Conservation (phyloP, 2,329 filamentous ascomycete genomes). For the Didymella pinodella region DNA sequence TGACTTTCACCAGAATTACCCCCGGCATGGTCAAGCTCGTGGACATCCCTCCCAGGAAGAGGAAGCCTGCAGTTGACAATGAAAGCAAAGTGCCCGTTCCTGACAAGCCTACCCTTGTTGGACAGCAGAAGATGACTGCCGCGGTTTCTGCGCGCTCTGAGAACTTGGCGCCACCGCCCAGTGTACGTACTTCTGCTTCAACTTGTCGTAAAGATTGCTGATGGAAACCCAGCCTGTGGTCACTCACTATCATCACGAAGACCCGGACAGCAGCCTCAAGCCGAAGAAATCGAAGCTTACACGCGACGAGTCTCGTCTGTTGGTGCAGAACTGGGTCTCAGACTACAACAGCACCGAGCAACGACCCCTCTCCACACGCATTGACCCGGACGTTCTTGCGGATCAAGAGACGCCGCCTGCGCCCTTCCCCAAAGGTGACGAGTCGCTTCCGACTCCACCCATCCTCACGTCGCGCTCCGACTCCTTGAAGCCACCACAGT, state of each 20-base stretch:
- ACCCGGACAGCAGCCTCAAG: constrained; percentile 6
- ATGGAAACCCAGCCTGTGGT: constrained; percentile 2
- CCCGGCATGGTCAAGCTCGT: constrained; percentile 34
- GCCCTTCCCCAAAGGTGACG: constrained; percentile 29
- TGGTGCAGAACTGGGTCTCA: constrained; percentile 31
- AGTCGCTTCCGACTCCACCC: constrained; percentile 1
- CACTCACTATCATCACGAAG: constrained; percentile 6
- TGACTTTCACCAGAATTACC: constrained; percentile 23
- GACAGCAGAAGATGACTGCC: background rate
- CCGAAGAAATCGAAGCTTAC: constrained; percentile 23
- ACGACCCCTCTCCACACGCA: constrained; percentile 27
- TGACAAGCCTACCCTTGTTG: background rate
- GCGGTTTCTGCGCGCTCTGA: background rate
- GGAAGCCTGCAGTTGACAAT: constrained; percentile 1
- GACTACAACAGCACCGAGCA: constrained; percentile 27
- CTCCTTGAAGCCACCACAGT: constrained; percentile 1
- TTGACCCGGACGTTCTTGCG: constrained; percentile 30
- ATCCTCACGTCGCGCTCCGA: constrained; percentile 1
- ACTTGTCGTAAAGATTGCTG: background rate
- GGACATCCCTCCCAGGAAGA: constrained; percentile 29
- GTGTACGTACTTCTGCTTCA: background rate
- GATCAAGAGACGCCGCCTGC: constrained; percentile 33
- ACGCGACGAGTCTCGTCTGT: constrained; percentile 21
- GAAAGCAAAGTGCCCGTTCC: background rate
- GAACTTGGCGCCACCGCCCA: constrained; percentile 4